These are phyloP conservation scores for Blastomyces silverae DNA, from an alignment of 2,329 filamentous ascomycete species.

Conservation along the genomic window DNA sequence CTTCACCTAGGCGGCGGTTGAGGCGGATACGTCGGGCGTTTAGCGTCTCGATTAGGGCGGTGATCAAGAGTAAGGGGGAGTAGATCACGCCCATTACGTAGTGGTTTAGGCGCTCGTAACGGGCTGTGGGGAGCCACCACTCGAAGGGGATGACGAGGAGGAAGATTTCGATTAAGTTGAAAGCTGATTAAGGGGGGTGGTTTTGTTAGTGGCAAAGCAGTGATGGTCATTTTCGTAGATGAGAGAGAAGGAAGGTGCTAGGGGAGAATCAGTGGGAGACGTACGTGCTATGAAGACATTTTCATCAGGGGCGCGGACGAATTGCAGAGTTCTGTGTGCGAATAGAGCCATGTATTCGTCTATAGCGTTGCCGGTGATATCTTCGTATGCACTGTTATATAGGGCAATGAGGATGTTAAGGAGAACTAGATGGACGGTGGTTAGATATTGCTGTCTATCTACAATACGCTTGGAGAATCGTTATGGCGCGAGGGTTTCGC, in stretches of 20 bases:
- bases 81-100: constrained; percentile 81
- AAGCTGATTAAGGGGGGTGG: constrained; percentile 41
- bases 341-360: constrained; percentile 95
- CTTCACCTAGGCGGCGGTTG: constrained; percentile 74
- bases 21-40: constrained; percentile 59
- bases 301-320: constrained; percentile 91
- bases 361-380: constrained; percentile 85
- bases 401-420: constrained; percentile 95
- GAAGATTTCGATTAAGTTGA: constrained; percentile 88
- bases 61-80: constrained; percentile 70
- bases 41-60: constrained; percentile 63
- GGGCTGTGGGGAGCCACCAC: constrained; percentile 79
- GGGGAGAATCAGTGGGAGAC: constrained; percentile 19
- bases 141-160: constrained; percentile 73
- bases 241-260: not conserved
- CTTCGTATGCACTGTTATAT: constrained; percentile 93
- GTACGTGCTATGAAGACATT: constrained; percentile 88
- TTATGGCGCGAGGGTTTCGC: not conserved
- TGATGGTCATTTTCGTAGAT: not conserved
- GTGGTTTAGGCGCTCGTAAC: constrained; percentile 80
- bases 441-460: constrained; percentile 15
- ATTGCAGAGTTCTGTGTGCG: constrained; percentile 90
- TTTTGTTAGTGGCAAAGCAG: constrained; percentile 1
- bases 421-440: constrained; percentile 48
- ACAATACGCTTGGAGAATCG: not conserved